Evolutionary conservation across 305 asterid genomes (phyloP).

Genomic region (Fraxinus greggii): DNA sequence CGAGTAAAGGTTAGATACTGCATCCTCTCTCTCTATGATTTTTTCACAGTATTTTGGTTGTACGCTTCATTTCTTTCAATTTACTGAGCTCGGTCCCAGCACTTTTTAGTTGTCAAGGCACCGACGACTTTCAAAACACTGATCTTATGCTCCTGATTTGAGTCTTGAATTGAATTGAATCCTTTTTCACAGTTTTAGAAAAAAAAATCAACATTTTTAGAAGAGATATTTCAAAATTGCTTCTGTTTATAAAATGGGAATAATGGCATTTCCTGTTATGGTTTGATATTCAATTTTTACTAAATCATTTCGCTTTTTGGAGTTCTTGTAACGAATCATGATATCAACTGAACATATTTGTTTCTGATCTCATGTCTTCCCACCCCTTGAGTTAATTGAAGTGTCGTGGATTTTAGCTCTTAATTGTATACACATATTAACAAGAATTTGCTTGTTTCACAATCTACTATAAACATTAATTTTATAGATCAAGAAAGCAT

Average conservation of each 20-base stretch:
- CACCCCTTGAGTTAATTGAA: background rate
- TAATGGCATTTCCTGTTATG: background rate
- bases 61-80: background rate
- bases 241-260: background rate
- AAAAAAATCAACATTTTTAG: background rate
- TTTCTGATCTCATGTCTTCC: background rate
- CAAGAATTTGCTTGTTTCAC: background rate
- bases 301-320: background rate
- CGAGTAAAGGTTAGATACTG: constrained; percentile 68
- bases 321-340: background rate
- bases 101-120: background rate
- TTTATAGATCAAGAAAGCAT: constrained; percentile 66
- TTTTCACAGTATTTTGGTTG: background rate
- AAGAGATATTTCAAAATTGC: background rate
- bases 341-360: background rate
- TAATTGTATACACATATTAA: background rate
- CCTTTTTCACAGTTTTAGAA: background rate
- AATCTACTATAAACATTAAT: background rate
- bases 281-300: background rate
- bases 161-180: background rate
- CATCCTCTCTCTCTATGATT: background rate
- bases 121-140: background rate
- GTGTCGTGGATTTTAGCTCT: background rate
- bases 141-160: background rate
- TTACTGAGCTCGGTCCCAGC: background rate